Conservation (phyloP, 192 early-diverging fungal species). For the Backusella circina region DNA sequence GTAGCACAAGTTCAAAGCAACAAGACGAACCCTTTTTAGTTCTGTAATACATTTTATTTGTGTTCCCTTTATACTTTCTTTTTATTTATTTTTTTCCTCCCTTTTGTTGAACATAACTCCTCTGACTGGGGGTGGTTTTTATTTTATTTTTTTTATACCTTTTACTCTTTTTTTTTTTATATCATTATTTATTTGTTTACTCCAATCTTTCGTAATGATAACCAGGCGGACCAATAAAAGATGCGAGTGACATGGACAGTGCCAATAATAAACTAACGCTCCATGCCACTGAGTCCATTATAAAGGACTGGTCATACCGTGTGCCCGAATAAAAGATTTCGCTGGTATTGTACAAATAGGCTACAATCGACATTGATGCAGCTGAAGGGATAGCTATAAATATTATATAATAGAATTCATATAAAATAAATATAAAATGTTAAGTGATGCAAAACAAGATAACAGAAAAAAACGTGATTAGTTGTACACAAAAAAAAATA, state of each 20-base stretch:
- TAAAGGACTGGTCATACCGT: constrained; percentile 19
- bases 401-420: neutral
- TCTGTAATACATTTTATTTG: constrained; percentile 4
- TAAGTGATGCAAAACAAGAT: neutral
- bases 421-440: neutral
- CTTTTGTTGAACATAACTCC: neutral
- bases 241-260: constrained; percentile 13
- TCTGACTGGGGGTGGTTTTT: neutral
- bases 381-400: constrained; percentile 16
- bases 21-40: neutral
- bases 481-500: neutral
- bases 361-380: constrained; percentile 14
- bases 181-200: constrained; percentile 3
- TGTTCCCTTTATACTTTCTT: neutral
- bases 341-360: constrained; percentile 20
- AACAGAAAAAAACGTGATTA: neutral
- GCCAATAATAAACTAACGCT: constrained; percentile 14
- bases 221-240: constrained; percentile 14
- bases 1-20: neutral
- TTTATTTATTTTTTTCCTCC: neutral
- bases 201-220: constrained; percentile 18
- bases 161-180: neutral
- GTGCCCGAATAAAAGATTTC: constrained; percentile 16
- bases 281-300: constrained; percentile 17
- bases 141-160: neutral